Percentiles rank a stretch among this genome's conserved stretches.
Evolutionary conservation across 2,329 filamentous ascomycete genomes (phyloP).

Genomic region (Aspergillus caelatus): DNA sequence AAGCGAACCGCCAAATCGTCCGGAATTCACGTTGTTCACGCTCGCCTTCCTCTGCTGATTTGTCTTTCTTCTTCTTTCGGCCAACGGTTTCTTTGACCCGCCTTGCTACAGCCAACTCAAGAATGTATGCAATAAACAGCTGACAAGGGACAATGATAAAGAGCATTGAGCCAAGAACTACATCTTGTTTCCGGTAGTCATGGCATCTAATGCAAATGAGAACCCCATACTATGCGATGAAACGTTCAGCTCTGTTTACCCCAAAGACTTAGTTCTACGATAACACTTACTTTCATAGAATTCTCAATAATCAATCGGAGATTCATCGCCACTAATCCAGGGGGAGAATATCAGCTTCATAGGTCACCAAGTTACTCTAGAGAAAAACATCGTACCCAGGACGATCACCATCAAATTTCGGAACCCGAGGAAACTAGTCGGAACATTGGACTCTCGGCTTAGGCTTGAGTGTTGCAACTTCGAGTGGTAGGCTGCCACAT

Average conservation of each 20-base stretch:
- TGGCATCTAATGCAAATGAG: slow-evolving; percentile 90
- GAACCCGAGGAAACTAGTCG: slow-evolving; percentile 89
- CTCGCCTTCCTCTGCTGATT: slow-evolving; percentile 59
- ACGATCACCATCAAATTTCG: slow-evolving; percentile 96
- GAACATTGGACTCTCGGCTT: slow-evolving; percentile 74
- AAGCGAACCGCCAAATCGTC: slow-evolving; percentile 77
- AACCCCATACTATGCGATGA: slow-evolving; percentile 74
- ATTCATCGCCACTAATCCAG: slow-evolving; percentile 77
- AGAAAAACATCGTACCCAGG: slow-evolving; percentile 60
- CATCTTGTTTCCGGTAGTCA: slow-evolving; percentile 78
- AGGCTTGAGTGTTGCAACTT: slow-evolving; percentile 73
- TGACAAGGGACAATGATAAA: slow-evolving; percentile 90
- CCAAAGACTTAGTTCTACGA: not conserved
- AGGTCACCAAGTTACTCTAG: not conserved
- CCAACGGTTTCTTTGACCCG: slow-evolving; percentile 72
- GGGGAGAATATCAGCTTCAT: slow-evolving; percentile 12
- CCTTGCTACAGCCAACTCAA: slow-evolving; percentile 80
- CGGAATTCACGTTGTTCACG: slow-evolving; percentile 67
- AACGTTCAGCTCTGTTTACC: slow-evolving; percentile 7
- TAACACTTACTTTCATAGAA: slow-evolving; percentile 75
- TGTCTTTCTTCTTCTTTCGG: slow-evolving; percentile 58
- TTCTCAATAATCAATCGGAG: slow-evolving; percentile 95
- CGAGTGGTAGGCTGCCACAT: slow-evolving; percentile 85
- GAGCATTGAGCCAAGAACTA: slow-evolving; percentile 73
- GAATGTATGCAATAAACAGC: slow-evolving; percentile 84